Conservation (phyloP, 2,329 filamentous ascomycete genomes). For the Sclerotinia borealis region DNA sequence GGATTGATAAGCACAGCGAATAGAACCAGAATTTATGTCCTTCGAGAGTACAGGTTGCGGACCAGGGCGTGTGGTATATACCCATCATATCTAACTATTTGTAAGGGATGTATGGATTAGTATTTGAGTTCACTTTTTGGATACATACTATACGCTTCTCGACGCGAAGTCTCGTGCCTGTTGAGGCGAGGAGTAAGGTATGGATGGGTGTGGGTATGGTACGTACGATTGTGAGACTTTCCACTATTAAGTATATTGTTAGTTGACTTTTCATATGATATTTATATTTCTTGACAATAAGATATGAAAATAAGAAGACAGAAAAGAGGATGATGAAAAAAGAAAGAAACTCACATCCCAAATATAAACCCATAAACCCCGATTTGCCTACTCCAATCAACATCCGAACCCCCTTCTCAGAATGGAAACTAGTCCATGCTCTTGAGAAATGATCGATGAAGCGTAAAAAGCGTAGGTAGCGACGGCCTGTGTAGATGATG, state of each 20-base stretch:
- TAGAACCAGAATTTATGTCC: conserved; percentile 67
- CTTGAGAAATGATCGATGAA: conserved; percentile 55
- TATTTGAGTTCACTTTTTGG: background rate
- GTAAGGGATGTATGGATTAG: background rate
- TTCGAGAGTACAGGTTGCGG: conserved; percentile 47
- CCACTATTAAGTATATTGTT: too few relatives aligned
- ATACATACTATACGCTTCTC: too few relatives aligned
- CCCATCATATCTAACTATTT: conserved; percentile 44
- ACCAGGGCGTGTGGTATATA: conserved; percentile 38
- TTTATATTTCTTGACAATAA: too few relatives aligned
- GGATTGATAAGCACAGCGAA: conserved; percentile 37
- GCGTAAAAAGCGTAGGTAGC: conserved; percentile 63
- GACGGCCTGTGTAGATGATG: conserved; percentile 38
- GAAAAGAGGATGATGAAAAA: background rate
- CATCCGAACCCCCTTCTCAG: conserved; percentile 33
- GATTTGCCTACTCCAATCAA: conserved; percentile 50
- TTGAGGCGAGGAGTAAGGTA: background rate
- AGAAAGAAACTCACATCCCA: conserved; percentile 36
- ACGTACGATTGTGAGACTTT: conserved; percentile 57
- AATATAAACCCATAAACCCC: conserved; percentile 59
- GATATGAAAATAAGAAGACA: too few relatives aligned
- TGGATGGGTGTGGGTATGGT: too few relatives aligned
- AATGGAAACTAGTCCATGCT: conserved; percentile 40
- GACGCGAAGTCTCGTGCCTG: background rate
- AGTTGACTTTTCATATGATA: too few relatives aligned